Base-by-base conservation (phyloP, 1,139 yeast genomes). In the Blastobotrys proliferans region DNA sequence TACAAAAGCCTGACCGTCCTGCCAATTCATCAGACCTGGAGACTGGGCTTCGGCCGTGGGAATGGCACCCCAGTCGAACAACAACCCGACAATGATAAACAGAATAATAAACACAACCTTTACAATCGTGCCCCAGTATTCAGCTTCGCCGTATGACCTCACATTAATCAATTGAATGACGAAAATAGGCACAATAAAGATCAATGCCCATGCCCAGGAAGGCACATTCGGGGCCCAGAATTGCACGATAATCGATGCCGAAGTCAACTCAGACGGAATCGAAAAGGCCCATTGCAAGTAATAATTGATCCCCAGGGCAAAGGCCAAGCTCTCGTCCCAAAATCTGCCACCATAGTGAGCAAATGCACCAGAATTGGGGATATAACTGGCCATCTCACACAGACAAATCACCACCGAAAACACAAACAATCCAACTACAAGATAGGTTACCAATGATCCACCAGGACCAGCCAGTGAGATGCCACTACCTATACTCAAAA, bases 321-420 rank as follows among this genome's bases (percentile, higher is more conserved):
- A 50, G 3, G 49, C 51, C 19, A 51, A 46, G 24, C 45, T 49
- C 10, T 50, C 53, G 19, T 50, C 53, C 11, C 45, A 46, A 26
- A 53, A 50, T 10, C 56, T 46, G 18, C 48, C 41, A 5, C 47
- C 56, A 36, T 51, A 87, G 85, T 60, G 83, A 78, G 16, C 87
- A 84, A 62, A 80, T 76, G n/a, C 88, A 18, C 90, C 50, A 78
- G 70, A 8, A 83, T 76, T 42, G 77, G 82, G 57, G 77, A 86
- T 47, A 74, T 74, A 80, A n/a, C 86, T 71, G 10, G 87, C 85
- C 68, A 82, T 78, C 62, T 82, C 90, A 40, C 88, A 87, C 44
- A 83, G 67, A 18, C 79, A 79, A 51, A 78, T 68, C 81, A 82
- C 79, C 38, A 81, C 84, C 67, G 77, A 73, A 54, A 71, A 81